Conservation (phyloP, 495 filamentous ascomycete species). For the Penicillium malachiteum region DNA sequence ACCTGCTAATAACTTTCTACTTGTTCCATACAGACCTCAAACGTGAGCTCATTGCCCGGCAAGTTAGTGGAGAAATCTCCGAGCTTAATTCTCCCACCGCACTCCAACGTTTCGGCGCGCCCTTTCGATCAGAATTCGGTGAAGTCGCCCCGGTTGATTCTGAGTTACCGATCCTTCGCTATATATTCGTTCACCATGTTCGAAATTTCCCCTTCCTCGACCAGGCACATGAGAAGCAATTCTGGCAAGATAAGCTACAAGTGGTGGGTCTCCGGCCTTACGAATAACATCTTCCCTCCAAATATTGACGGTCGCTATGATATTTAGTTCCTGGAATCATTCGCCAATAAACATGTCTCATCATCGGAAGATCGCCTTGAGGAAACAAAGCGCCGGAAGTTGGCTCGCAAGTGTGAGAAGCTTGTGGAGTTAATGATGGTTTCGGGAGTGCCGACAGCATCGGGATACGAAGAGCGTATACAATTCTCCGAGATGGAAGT, state of each 20-base stretch:
- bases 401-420: constrained; percentile 91
- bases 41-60: constrained; percentile 86
- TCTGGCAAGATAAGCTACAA: constrained; percentile 98
- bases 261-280: constrained; percentile 58
- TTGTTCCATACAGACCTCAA: constrained; percentile 69
- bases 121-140: constrained; percentile 87
- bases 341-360: constrained; percentile 96
- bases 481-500: constrained; percentile 95
- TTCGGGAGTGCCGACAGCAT: constrained; percentile 90
- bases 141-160: constrained; percentile 93
- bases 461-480: constrained; percentile 95
- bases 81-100: constrained; percentile 94
- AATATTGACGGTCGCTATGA: neutral
- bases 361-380: constrained; percentile 94
- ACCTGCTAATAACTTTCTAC: too few relatives aligned
- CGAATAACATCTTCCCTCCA: too few relatives aligned
- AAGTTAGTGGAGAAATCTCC: constrained; percentile 83
- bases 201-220: constrained; percentile 97
- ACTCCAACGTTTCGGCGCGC: constrained; percentile 90
- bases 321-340: constrained; percentile 86
- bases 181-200: constrained; percentile 97
- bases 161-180: constrained; percentile 88
- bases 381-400: constrained; percentile 90
- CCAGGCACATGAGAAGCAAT: constrained; percentile 94
- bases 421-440: constrained; percentile 99